Conservation (phyloP, 495 filamentous ascomycete genomes). For the Penicillium paxilli region DNA sequence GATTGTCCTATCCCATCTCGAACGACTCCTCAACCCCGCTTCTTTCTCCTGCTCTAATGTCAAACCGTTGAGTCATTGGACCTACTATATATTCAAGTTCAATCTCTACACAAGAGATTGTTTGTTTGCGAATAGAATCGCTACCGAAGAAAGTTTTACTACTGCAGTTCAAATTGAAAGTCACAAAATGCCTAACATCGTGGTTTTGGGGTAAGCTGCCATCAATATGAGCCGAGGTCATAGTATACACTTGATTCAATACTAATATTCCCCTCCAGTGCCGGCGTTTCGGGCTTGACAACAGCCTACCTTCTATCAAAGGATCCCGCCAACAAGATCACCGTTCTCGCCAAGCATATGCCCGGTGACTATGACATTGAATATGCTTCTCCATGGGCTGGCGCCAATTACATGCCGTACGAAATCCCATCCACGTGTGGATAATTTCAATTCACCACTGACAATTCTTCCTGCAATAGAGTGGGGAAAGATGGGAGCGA, state of each 20-base stretch:
- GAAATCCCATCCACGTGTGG: too few relatives aligned
- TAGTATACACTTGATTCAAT: neutral
- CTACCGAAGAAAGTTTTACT: neutral
- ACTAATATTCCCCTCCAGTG: constrained; percentile 52
- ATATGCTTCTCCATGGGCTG: constrained; percentile 94
- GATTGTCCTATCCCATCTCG: neutral
- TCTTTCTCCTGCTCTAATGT: neutral
- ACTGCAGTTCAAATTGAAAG: neutral
- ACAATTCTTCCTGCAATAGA: constrained; percentile 26
- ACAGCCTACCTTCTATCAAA: constrained; percentile 81
- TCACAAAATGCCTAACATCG: constrained; percentile 53
- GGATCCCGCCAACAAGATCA: constrained; percentile 66
- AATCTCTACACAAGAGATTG: neutral
- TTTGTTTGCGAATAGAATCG: too few relatives aligned
- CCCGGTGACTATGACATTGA: constrained; percentile 97
- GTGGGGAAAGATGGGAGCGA: constrained; percentile 53
- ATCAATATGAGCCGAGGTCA: neutral
- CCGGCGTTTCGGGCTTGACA: constrained; percentile 91
- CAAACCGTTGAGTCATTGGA: neutral
- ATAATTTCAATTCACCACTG: too few relatives aligned
- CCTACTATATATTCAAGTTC: neutral
- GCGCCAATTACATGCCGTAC: constrained; percentile 89
- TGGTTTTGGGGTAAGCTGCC: constrained; percentile 61
- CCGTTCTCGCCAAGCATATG: constrained; percentile 93
- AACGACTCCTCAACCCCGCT: constrained; percentile 9